These are phyloP conservation scores for Volvox reticuliferus DNA, from an alignment of 139 green algal genomes.

Conservation along the genomic window DNA sequence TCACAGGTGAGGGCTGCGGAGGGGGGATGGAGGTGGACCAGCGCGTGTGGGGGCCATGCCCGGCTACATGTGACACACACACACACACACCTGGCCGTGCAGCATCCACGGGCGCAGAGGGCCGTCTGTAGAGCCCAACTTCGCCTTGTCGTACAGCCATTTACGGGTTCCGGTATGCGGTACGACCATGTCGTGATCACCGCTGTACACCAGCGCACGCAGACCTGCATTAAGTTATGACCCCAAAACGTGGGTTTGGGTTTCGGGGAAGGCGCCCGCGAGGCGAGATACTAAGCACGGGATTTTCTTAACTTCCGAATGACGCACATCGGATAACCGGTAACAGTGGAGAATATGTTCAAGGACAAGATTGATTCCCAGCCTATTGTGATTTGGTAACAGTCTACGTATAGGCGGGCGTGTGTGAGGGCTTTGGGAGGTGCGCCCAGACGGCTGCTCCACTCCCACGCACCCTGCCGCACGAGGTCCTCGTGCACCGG, in stretches of 20 bases:
- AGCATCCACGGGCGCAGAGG: slow-evolving; percentile 49
- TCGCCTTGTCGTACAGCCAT: slow-evolving; percentile 58
- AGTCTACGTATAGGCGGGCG: too few relatives aligned
- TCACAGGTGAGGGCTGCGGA: too few relatives aligned
- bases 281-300: too few relatives aligned
- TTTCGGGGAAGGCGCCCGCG: too few relatives aligned
- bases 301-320: too few relatives aligned
- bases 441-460: not conserved
- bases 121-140: not conserved
- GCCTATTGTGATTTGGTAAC: too few relatives aligned
- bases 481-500: slow-evolving; percentile 62
- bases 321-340: too few relatives aligned
- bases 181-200: slow-evolving; percentile 64
- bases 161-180: slow-evolving; percentile 60
- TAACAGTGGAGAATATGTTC: too few relatives aligned
- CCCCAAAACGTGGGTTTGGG: too few relatives aligned
- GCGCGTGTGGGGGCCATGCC: not conserved
- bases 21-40: not conserved
- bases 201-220: slow-evolving; percentile 58
- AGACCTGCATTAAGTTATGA: slow-evolving; percentile 24
- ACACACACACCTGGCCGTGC: slow-evolving; percentile 43
- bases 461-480: slow-evolving; percentile 29
- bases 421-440: too few relatives aligned
- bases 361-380: too few relatives aligned
- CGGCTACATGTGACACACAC: not conserved